Base-by-base conservation (phyloP, 2,329 filamentous ascomycete species). In the Fusarium siculi region DNA sequence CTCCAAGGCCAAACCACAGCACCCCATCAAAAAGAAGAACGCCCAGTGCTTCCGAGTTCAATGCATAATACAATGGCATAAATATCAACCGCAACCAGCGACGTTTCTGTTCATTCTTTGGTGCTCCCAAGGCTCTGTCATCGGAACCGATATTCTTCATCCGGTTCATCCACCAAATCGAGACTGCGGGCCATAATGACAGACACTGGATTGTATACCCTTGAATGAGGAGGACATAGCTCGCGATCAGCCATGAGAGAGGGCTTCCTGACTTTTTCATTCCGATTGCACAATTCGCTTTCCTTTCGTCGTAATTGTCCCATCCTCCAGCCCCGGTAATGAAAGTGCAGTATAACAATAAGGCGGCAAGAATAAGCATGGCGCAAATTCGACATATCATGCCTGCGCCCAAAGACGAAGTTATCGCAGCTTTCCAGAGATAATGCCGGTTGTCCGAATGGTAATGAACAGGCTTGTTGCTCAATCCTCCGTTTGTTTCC, bases 351-450 rank as follows among this genome's bases (percentile, higher is more conserved):
- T 54, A 54, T 1, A 54, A 2, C 7, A 54, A 4, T 7, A 54
- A 14, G 2, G 23, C 50, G 10, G 34, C 50, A 9, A 54, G 50
- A 4, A 28, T 4, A 37, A 54, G 50, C 34, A 54, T 54, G 5
- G 23, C 32, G 10, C n/a, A 12, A 40, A 54, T 9, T 9, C 50
- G 50, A 14, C 23, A 54, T 7, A 21, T 16, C 7, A 54, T 40
- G 4, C 16, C 50, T 28, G 10, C 14, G 0, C 50, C 23, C 7
- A 54, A 7, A 1, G 19, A 16, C 7, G 23, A 40, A 9, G 4
- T 4, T 3, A 4, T 18, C 2, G 2, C 2, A 54, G 9, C 5
- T 8, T 5, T 21, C 9, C 5, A 9, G 9, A 25, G 21, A 0
- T 34, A 16, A 10, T 30, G 28, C 23, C 34, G 28, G 10, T 12